A percentile compares a stretch with the other conserved stretches of the same genome.
Conservation (phyloP, 371 early-diverging fungal genomes). For the Mortierella sp. region DNA sequence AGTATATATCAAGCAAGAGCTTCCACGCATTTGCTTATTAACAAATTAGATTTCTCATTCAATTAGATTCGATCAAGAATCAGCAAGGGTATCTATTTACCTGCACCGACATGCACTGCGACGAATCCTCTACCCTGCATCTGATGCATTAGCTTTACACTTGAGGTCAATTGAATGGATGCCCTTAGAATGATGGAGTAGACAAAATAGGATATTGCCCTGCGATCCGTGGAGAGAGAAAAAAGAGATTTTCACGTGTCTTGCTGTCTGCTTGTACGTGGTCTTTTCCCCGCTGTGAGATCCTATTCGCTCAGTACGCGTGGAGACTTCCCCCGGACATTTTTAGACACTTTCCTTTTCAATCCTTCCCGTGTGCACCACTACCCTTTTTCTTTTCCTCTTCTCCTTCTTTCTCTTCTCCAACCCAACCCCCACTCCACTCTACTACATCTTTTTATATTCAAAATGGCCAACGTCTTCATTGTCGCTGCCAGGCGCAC, state of each 20-base stretch:
- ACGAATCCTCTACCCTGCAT: constrained; percentile 56
- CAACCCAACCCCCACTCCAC: constrained; percentile 9
- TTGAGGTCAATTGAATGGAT: not conserved
- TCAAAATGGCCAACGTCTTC: constrained; percentile 62
- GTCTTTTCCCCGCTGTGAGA: constrained; percentile 16
- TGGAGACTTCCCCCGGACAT: not conserved
- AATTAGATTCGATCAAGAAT: not conserved
- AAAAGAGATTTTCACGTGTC: constrained; percentile 32
- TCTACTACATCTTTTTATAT: constrained; percentile 11
- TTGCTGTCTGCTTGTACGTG: no score
- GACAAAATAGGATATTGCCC: not conserved
- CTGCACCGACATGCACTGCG: constrained; percentile 74
- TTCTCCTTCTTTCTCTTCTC: constrained; percentile 1
- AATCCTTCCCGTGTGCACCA: not conserved
- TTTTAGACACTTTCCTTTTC: constrained; percentile 2
- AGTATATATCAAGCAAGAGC: no score
- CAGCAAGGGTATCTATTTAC: constrained; percentile 29
- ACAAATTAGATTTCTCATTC: not conserved
- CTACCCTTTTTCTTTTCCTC: not conserved
- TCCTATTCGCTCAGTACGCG: constrained; percentile 35
- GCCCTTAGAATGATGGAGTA: not conserved
- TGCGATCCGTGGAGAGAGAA: not conserved
- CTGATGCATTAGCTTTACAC: not conserved
- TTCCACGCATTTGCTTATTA: not conserved
- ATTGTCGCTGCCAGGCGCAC: constrained; percentile 76